These are phyloP conservation scores for Vaccinium myrtillus DNA, from an alignment of 148 eudicot genomes.

Conservation along the genomic window DNA sequence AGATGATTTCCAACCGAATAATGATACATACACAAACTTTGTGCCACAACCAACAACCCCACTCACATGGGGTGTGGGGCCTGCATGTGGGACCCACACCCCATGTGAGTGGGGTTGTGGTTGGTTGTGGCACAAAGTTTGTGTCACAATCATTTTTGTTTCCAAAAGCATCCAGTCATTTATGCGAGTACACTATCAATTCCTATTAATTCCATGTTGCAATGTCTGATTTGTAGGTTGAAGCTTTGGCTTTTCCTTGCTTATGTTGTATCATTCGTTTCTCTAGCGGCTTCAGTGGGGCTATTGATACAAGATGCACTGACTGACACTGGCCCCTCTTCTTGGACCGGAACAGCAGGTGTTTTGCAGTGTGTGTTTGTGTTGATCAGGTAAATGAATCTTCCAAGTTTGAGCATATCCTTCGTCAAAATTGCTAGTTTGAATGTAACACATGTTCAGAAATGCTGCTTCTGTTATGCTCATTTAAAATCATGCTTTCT, in stretches of 20 bases:
- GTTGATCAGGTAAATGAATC: constrained; percentile 58
- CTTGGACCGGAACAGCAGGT: constrained; percentile 96
- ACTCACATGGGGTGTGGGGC: too few relatives aligned
- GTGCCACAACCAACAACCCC: too few relatives aligned
- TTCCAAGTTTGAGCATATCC: background rate
- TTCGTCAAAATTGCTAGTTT: background rate
- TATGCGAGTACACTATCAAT: background rate
- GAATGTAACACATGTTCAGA: background rate
- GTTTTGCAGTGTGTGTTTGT: constrained; percentile 92
- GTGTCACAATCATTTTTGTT: too few relatives aligned
- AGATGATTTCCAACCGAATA: background rate
- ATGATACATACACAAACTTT: too few relatives aligned
- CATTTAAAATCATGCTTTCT: background rate
- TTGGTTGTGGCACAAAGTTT: too few relatives aligned
- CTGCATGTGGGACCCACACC: too few relatives aligned
- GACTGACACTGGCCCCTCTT: constrained; percentile 68
- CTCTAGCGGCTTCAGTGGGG: constrained; percentile 95
- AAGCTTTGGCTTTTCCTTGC: constrained; percentile 98
- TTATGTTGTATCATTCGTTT: constrained; percentile 84
- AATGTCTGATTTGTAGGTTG: constrained; percentile 53
- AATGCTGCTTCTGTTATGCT: background rate
- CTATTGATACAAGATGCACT: constrained; percentile 86
- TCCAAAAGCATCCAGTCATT: background rate
- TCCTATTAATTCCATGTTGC: background rate
- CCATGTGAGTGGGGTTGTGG: too few relatives aligned